phyloP scores from a whole-genome alignment of 2,329 filamentous ascomycete species.

The Colletotrichum orbiculare region DNA sequence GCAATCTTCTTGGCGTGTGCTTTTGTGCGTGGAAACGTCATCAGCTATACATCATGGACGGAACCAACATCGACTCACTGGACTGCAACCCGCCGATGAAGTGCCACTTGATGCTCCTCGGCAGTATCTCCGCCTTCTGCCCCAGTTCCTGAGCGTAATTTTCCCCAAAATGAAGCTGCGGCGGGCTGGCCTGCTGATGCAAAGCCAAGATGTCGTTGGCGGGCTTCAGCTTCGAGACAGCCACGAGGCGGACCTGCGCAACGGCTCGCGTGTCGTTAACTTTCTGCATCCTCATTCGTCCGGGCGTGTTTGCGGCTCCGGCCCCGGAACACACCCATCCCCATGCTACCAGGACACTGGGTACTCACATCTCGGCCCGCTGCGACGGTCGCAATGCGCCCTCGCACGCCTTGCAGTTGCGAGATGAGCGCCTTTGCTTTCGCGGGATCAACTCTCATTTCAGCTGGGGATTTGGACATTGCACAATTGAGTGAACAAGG shows the following conservation, averaged over 20 bases:
- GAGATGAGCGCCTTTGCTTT: conserved; percentile 72
- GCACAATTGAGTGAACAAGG: conserved; percentile 1
- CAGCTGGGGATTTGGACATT: conserved; percentile 39
- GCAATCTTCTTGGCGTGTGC: conserved; percentile 93
- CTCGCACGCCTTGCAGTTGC: conserved; percentile 70
- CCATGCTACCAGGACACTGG: not conserved
- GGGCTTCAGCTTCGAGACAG: conserved; percentile 96
- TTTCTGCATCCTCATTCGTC: not conserved
- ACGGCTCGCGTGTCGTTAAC: conserved; percentile 8
- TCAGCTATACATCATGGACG: not conserved
- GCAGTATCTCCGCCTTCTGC: conserved; percentile 86
- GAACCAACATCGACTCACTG: conserved; percentile 48
- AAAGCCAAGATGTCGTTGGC: conserved; percentile 90
- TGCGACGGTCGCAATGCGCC: conserved; percentile 66
- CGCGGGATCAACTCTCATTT: conserved; percentile 71
- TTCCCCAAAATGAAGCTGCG: conserved; percentile 83
- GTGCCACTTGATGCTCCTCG: conserved; percentile 85
- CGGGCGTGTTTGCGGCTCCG: not conserved
- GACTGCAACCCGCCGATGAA: conserved; percentile 96
- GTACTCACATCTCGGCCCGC: conserved; percentile 64
- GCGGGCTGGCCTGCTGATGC: conserved; percentile 63
- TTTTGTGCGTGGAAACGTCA: conserved; percentile 47
- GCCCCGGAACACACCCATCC: not conserved
- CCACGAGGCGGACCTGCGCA: conserved; percentile 81
- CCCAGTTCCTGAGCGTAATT: conserved; percentile 94